These are phyloP conservation scores for Phytophthora boehmeriae DNA, from an alignment of 352 stramenopile species.

Conservation along the genomic window DNA sequence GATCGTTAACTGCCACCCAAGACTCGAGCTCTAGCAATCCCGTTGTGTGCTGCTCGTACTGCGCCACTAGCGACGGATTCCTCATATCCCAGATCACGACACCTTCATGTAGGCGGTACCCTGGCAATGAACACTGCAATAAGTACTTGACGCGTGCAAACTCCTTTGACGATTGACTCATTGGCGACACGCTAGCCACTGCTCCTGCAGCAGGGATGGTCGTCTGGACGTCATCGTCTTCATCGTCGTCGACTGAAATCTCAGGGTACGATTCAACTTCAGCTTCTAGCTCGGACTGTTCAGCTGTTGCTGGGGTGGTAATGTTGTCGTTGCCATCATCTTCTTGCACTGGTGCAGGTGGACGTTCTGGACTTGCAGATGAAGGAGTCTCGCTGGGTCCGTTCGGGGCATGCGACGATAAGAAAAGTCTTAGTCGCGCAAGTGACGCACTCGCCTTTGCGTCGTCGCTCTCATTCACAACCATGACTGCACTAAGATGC, in stretches of 20 bases:
- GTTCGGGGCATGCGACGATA: conserved; percentile 43
- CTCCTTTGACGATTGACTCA: conserved; percentile 54
- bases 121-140: conserved; percentile 64
- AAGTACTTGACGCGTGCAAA: conserved; percentile 72
- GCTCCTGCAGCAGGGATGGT: conserved; percentile 41
- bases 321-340: conserved; percentile 6
- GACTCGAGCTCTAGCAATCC: conserved; percentile 76
- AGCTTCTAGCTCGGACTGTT: neutral
- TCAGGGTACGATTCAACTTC: conserved; percentile 12
- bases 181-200: conserved; percentile 52
- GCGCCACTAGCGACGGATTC: conserved; percentile 53
- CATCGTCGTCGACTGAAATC: conserved; percentile 18
- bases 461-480: conserved; percentile 24
- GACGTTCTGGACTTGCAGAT: conserved; percentile 8
- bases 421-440: conserved; percentile 39
- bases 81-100: conserved; percentile 78
- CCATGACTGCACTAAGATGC: conserved; percentile 12
- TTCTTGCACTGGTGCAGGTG: neutral
- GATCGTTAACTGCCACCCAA: conserved; percentile 73
- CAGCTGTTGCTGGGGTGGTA: neutral
- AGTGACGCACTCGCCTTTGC: conserved; percentile 34
- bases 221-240: conserved; percentile 19
- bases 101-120: conserved; percentile 57
- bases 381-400: conserved; percentile 10
- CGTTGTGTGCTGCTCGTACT: conserved; percentile 57